Evolutionary conservation across 345 rosid genomes (phyloP).

Genomic region (Passiflora organensis): DNA sequence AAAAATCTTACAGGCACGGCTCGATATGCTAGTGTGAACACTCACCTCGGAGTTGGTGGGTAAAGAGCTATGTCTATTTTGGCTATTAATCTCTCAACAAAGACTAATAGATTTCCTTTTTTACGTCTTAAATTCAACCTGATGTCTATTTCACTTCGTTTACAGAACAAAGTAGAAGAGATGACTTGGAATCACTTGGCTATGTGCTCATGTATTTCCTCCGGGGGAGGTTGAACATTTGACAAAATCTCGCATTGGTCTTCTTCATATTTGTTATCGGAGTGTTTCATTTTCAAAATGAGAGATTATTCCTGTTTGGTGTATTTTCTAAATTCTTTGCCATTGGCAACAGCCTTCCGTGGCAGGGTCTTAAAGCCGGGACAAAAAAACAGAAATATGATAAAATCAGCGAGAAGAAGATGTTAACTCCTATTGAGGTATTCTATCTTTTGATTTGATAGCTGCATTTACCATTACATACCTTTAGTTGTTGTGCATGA

Average conservation of each 20-base stretch:
- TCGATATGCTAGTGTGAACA: slow-evolving; percentile 31
- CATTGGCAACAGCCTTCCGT: slow-evolving; percentile 22
- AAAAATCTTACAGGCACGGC: slow-evolving; percentile 29
- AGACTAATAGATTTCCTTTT: neutral
- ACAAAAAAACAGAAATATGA: slow-evolving; percentile 28
- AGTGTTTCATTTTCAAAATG: neutral
- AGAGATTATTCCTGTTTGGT: neutral
- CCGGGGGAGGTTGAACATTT: slow-evolving; percentile 22
- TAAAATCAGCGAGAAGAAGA: slow-evolving; percentile 28
- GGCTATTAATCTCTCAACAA: neutral
- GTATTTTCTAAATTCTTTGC: slow-evolving; percentile 12
- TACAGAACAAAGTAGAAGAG: slow-evolving; percentile 29
- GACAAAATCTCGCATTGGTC: neutral
- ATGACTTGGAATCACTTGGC: slow-evolving; percentile 30
- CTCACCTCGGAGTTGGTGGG: slow-evolving; percentile 32
- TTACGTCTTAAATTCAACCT: neutral
- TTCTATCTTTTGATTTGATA: neutral
- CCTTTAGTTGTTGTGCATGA: no score
- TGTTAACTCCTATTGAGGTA: slow-evolving; percentile 30
- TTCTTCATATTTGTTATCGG: neutral
- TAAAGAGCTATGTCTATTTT: slow-evolving; percentile 1
- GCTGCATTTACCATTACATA: neutral
- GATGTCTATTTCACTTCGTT: slow-evolving; percentile 7
- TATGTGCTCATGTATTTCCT: slow-evolving; percentile 33
- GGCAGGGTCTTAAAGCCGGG: slow-evolving; percentile 34